Evolutionary conservation across 495 filamentous ascomycete genomes (phyloP).

Genomic region (Podospora conica): DNA sequence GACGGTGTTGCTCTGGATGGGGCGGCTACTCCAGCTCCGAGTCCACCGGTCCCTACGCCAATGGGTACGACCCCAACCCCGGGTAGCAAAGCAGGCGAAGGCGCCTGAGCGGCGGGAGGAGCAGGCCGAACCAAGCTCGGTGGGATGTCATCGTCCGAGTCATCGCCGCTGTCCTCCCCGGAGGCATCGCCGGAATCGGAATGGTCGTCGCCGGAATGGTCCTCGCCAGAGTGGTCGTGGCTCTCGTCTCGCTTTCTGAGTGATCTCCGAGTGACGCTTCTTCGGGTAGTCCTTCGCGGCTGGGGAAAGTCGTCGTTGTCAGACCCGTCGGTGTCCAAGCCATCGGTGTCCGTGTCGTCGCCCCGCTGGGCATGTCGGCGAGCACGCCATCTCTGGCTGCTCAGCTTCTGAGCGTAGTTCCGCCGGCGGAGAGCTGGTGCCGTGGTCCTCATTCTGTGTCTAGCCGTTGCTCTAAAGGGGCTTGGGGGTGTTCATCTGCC

Average conservation of each 20-base stretch:
- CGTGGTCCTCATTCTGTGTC: conserved; percentile 7
- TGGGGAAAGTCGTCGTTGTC: background rate
- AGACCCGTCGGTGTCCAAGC: background rate
- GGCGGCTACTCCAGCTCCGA: background rate
- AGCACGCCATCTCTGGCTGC: conserved; percentile 4
- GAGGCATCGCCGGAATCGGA: background rate
- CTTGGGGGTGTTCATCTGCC: background rate
- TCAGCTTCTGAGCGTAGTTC: background rate
- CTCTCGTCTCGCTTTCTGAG: background rate
- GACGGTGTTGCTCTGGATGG: background rate
- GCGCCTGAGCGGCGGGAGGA: background rate
- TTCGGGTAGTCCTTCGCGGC: background rate
- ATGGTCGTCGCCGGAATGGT: background rate
- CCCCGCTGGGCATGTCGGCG: background rate
- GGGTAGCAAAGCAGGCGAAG: background rate
- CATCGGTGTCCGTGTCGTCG: conserved; percentile 2
- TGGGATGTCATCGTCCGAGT: background rate
- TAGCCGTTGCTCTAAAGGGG: background rate
- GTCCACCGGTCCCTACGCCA: background rate
- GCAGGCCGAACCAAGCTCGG: background rate
- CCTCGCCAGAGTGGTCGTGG: too few relatives aligned
- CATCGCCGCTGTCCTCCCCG: conserved; percentile 6
- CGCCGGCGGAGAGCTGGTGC: conserved; percentile 12
- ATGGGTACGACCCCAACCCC: background rate
- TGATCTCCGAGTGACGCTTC: background rate